Evolutionary conservation across 2,329 filamentous ascomycete species (phyloP).

Genomic region (Colletotrichum agaves): DNA sequence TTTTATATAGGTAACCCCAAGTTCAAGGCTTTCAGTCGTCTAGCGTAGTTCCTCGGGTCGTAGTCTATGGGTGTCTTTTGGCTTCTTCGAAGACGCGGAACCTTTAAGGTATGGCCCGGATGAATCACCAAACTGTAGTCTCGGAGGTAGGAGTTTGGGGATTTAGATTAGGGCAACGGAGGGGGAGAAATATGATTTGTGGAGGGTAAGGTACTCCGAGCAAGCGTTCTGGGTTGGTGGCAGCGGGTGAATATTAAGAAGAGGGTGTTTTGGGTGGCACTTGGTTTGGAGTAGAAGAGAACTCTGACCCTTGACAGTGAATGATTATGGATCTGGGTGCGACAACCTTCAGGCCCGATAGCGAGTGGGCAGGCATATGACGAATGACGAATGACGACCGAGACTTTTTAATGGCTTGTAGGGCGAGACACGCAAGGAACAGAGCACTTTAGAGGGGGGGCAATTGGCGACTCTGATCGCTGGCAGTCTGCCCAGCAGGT

Average conservation of each 20-base stretch:
- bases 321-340: conserved; percentile 23
- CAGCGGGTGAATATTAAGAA: conserved; percentile 10
- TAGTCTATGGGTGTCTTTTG: background rate
- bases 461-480: background rate
- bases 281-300: conserved; percentile 14
- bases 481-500: conserved; percentile 3
- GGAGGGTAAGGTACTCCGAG: conserved; percentile 12
- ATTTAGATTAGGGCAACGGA: conserved; percentile 29
- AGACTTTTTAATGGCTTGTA: conserved; percentile 34
- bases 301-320: background rate
- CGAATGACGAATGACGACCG: conserved; percentile 37
- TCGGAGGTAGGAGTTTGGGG: conserved; percentile 30
- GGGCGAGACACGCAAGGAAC: conserved; percentile 30
- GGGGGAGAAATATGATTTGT: conserved; percentile 21
- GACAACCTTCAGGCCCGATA: background rate
- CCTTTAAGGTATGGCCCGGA: background rate
- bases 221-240: conserved; percentile 20
- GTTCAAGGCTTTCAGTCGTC: background rate
- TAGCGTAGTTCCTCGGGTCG: background rate
- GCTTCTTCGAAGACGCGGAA: background rate
- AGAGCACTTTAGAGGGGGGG: conserved; percentile 12
- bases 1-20: background rate
- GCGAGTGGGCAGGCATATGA: conserved; percentile 18
- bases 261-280: conserved; percentile 23
- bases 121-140: background rate